Evolutionary conservation across 2,329 filamentous ascomycete genomes (phyloP).

Genomic region (Amauroascus verrucosus): DNA sequence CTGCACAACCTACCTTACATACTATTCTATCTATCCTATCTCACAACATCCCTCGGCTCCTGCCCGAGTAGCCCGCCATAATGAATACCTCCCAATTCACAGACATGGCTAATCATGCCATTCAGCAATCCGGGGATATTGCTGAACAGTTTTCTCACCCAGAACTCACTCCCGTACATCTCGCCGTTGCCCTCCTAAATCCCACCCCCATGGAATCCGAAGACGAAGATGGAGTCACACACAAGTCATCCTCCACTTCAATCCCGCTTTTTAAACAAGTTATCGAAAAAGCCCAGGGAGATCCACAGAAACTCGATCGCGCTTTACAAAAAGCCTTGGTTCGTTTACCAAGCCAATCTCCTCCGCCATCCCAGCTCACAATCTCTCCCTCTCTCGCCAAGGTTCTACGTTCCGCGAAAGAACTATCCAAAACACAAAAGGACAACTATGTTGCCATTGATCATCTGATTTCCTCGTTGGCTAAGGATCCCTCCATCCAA

Average conservation of each 20-base stretch:
- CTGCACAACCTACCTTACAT: no score
- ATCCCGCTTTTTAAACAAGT: constrained; percentile 88
- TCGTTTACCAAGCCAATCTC: constrained; percentile 84
- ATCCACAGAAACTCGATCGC: constrained; percentile 78
- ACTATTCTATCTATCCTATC: no score
- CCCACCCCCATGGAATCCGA: constrained; percentile 51
- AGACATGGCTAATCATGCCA: constrained; percentile 78
- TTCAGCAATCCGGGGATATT: constrained; percentile 77
- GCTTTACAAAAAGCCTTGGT: constrained; percentile 86
- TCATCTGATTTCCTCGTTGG: constrained; percentile 77
- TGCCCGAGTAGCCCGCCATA: no score
- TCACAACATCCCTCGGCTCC: no score
- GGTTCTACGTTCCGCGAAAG: constrained; percentile 71
- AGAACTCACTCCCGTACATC: constrained; percentile 80
- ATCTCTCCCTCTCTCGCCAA: constrained; percentile 73
- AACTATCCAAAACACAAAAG: constrained; percentile 94
- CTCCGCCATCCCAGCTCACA: constrained; percentile 78
- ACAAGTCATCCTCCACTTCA: constrained; percentile 44
- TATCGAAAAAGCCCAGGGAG: constrained; percentile 84
- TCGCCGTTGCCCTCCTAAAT: constrained; percentile 52
- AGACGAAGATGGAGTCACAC: constrained; percentile 62
- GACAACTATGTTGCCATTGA: constrained; percentile 91
- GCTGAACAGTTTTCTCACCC: constrained; percentile 85
- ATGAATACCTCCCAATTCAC: constrained; percentile 61
- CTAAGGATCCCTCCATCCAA: constrained; percentile 68